Evolutionary conservation across 169 alveolate genomes (phyloP).

Genomic region (Babesia caballi): DNA sequence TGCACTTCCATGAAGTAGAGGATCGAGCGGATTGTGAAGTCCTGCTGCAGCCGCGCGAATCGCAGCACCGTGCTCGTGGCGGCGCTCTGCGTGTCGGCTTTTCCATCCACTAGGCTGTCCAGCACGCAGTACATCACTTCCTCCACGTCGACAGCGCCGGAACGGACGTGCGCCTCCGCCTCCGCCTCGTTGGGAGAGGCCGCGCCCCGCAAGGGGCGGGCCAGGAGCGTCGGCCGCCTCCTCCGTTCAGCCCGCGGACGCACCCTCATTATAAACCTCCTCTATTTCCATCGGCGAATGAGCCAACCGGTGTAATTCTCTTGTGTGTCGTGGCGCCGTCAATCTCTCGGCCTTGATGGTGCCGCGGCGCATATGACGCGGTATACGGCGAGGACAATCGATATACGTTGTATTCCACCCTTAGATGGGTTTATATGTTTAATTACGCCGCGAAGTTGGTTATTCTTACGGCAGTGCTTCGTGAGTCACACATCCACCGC

Average conservation of each 20-base stretch:
- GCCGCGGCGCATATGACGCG: no score
- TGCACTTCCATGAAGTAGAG: conserved; percentile 61
- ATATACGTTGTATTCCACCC: no score
- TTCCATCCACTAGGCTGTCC: conserved; percentile 54
- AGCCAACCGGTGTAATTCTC: background rate
- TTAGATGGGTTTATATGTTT: no score
- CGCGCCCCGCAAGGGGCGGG: background rate
- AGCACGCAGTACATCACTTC: conserved; percentile 59
- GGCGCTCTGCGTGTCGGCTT: conserved; percentile 22
- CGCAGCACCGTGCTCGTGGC: conserved; percentile 43
- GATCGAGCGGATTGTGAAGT: conserved; percentile 49
- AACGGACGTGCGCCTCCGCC: background rate
- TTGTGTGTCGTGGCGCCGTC: no score
- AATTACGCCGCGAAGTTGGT: no score
- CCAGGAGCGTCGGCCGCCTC: background rate
- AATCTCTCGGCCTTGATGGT: no score
- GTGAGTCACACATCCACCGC: no score
- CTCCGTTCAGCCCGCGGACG: conserved; percentile 4
- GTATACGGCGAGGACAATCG: no score
- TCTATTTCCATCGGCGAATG: background rate
- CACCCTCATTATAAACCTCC: background rate
- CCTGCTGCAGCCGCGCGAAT: conserved; percentile 45
- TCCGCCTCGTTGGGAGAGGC: background rate
- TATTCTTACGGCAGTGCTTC: no score
- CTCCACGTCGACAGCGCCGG: conserved; percentile 48